These are phyloP conservation scores for Skeletonema marinoi DNA, from an alignment of 108 stramenopile species.

Conservation along the genomic window DNA sequence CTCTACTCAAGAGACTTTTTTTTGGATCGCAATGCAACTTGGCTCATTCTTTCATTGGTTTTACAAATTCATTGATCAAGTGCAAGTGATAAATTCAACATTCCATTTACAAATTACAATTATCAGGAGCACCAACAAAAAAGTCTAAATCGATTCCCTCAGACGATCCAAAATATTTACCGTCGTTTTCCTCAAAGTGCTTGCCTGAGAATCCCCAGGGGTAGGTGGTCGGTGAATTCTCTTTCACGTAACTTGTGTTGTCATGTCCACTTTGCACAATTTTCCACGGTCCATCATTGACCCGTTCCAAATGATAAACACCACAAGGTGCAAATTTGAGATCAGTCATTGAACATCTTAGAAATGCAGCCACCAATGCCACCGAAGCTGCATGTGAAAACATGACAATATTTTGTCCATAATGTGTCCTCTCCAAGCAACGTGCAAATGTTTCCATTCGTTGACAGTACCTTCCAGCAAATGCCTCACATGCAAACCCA, in stretches of 20 bases:
- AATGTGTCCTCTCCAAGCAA: constrained; percentile 13
- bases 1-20: not conserved
- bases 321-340: constrained; percentile 50
- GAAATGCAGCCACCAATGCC: constrained; percentile 34
- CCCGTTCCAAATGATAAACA: constrained; percentile 20
- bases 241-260: constrained; percentile 28
- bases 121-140: constrained; percentile 15
- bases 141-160: constrained; percentile 47
- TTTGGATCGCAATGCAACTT: not conserved
- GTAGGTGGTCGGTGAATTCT: constrained; percentile 33
- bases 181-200: constrained; percentile 20
- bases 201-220: constrained; percentile 39
- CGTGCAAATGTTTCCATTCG: constrained; percentile 26
- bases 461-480: constrained; percentile 23
- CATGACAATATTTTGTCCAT: constrained; percentile 16
- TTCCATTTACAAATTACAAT: not conserved
- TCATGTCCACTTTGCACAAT: constrained; percentile 18
- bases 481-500: constrained; percentile 34
- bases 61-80: not conserved
- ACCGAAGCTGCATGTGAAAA: constrained; percentile 46
- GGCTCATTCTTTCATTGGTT: not conserved
- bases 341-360: constrained; percentile 25
- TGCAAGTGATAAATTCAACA: not conserved
- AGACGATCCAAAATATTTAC: not conserved
- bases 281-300: constrained; percentile 25